Evolutionary conservation across 305 asterid species (phyloP).

Genomic region (Rubia peregrina): DNA sequence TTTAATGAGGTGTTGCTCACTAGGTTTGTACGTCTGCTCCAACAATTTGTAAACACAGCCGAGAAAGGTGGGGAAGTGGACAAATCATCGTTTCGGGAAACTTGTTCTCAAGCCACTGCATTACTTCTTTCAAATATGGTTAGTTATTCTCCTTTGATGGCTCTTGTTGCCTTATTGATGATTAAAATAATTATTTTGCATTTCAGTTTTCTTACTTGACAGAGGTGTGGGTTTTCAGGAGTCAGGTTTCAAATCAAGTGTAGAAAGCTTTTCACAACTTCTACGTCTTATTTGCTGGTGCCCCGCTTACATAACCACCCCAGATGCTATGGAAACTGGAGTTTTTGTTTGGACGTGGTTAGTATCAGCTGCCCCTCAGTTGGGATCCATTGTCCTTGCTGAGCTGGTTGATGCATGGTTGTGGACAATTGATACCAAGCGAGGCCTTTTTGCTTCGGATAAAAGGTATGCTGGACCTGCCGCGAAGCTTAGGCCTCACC

Average conservation of each 20-base stretch:
- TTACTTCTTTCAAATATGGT: conserved; percentile 94
- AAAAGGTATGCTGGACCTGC: conserved; percentile 77
- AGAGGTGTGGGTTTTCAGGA: conserved; percentile 44
- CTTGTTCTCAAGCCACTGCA: conserved; percentile 98
- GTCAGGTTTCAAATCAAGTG: conserved; percentile 64
- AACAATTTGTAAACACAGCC: conserved; percentile 71
- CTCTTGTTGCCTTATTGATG: conserved; percentile 3
- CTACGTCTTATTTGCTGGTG: conserved; percentile 99
- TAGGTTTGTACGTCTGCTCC: conserved; percentile 78
- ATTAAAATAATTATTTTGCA: neutral
- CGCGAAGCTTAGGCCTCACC: conserved; percentile 98
- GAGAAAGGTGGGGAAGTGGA: conserved; percentile 91
- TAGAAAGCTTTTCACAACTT: conserved; percentile 92
- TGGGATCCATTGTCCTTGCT: conserved; percentile 93
- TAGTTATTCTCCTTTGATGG: conserved; percentile 14
- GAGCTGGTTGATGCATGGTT: conserved; percentile 99
- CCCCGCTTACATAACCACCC: conserved; percentile 95
- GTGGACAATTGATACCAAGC: conserved; percentile 96
- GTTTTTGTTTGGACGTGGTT: conserved; percentile 98
- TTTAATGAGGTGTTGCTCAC: conserved; percentile 75
- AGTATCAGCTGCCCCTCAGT: conserved; percentile 97
- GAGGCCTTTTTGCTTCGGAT: conserved; percentile 96
- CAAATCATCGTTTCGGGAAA: conserved; percentile 80
- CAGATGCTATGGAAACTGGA: conserved; percentile 97
- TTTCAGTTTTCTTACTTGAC: conserved; percentile 10